Conservation (phyloP, 2,329 filamentous ascomycete genomes). For the Beauveria bassiana region DNA sequence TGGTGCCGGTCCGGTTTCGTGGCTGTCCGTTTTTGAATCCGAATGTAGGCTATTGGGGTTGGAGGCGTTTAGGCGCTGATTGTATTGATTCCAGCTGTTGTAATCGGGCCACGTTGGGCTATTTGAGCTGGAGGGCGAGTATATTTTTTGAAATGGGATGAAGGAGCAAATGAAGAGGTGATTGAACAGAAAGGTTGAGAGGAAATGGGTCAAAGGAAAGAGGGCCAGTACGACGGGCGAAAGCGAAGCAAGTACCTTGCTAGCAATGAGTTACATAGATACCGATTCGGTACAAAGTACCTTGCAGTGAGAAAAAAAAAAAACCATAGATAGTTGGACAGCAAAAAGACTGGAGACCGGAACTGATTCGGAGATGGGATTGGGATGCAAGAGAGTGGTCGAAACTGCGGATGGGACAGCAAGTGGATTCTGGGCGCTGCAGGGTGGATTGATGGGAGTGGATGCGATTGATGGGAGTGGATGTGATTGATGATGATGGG, state of each 20-base stretch:
- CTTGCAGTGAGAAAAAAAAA: neutral
- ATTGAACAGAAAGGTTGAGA: neutral
- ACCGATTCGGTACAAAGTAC: conserved; percentile 1
- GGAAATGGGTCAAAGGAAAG: neutral
- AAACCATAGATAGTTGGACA: neutral
- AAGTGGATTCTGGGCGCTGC: neutral
- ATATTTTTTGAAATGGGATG: neutral
- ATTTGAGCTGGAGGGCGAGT: neutral
- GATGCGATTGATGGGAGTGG: neutral
- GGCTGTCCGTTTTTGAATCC: neutral
- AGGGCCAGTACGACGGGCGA: neutral
- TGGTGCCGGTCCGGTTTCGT: neutral
- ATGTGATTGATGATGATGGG: neutral
- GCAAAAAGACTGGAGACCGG: conserved; percentile 8
- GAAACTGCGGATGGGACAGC: neutral
- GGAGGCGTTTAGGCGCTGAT: neutral
- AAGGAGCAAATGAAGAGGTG: neutral
- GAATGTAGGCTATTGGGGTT: conserved; percentile 2
- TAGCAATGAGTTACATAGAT: neutral
- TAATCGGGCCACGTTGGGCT: neutral
- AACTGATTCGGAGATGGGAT: conserved; percentile 3
- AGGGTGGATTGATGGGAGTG: conserved; percentile 1
- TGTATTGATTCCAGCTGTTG: neutral
- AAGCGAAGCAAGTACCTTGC: neutral
- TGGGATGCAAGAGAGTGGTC: neutral